These are phyloP conservation scores for Russula sp. DNA, from an alignment of 768 basidiomycete genomes.

Conservation along the genomic window DNA sequence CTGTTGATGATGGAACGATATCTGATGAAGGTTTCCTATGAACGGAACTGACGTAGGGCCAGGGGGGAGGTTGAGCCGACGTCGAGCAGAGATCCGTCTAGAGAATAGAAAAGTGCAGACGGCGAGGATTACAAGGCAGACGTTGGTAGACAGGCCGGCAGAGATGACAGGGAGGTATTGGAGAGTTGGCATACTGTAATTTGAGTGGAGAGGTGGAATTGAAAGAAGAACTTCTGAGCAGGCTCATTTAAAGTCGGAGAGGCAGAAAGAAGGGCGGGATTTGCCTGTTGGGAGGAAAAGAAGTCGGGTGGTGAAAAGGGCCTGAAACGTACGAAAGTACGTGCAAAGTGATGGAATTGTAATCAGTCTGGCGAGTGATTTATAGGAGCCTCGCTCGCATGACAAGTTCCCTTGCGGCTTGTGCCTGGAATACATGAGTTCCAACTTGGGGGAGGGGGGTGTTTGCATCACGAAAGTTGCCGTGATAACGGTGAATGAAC, in stretches of 20 bases:
- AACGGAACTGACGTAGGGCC: slow-evolving; percentile 36
- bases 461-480: no score
- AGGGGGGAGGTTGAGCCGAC: slow-evolving; percentile 33
- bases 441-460: no score
- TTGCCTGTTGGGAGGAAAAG: slow-evolving; percentile 5
- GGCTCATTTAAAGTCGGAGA: slow-evolving; percentile 11
- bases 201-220: slow-evolving; percentile 1
- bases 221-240: not conserved
- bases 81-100: slow-evolving; percentile 26
- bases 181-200: slow-evolving; percentile 11
- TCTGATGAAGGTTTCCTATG: slow-evolving; percentile 37
- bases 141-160: not conserved
- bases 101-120: slow-evolving; percentile 27
- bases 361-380: not conserved
- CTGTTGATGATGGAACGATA: slow-evolving; percentile 33
- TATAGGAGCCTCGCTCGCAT: not conserved
- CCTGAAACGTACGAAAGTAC: not conserved
- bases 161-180: not conserved
- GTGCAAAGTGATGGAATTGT: not conserved
- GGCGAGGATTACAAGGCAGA: slow-evolving; percentile 10
- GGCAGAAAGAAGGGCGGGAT: slow-evolving; percentile 5
- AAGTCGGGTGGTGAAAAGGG: not conserved
- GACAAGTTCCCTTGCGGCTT: not conserved
- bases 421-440: slow-evolving; percentile 23
- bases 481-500: no score